A percentile compares a stretch with the other conserved stretches of the same genome.
Conservation (phyloP, 768 basidiomycete species). For the Kwoniella sp. region DNA sequence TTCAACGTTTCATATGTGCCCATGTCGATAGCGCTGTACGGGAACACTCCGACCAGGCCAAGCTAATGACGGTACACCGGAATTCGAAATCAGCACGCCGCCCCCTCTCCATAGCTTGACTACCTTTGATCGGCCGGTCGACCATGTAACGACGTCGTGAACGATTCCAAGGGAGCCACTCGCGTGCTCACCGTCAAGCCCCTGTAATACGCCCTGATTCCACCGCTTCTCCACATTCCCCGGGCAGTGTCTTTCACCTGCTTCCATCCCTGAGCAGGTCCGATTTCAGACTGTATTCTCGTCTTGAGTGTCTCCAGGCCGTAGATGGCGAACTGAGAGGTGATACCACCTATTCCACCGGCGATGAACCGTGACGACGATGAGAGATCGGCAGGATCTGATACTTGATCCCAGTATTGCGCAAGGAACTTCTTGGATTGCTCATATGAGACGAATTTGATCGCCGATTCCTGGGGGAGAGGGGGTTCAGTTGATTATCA, state of each 20-base stretch:
- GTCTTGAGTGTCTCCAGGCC: constrained; percentile 98
- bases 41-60: constrained; percentile 93
- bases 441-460: constrained; percentile 96
- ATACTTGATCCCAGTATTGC: constrained; percentile 83
- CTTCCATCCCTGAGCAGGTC: constrained; percentile 56
- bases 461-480: constrained; percentile 74
- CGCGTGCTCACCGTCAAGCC: constrained; percentile 73
- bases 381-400: constrained; percentile 84
- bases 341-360: constrained; percentile 93
- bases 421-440: constrained; percentile 94
- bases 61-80: constrained; percentile 63
- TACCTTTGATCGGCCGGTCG: no score
- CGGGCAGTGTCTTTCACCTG: constrained; percentile 66
- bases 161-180: neutral
- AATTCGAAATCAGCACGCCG: neutral
- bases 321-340: constrained; percentile 69
- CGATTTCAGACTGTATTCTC: constrained; percentile 88
- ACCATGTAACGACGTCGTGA: no score
- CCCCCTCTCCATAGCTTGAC: no score
- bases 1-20: constrained; percentile 92
- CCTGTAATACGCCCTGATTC: constrained; percentile 82
- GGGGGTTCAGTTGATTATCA: no score
- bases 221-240: constrained; percentile 76
- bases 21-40: constrained; percentile 86
- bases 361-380: constrained; percentile 90